Evolutionary conservation across 2,329 filamentous ascomycete genomes (phyloP), one percentile per base, ranked within the genome.

Genomic region (Fusarium tjaetaba): DNA sequence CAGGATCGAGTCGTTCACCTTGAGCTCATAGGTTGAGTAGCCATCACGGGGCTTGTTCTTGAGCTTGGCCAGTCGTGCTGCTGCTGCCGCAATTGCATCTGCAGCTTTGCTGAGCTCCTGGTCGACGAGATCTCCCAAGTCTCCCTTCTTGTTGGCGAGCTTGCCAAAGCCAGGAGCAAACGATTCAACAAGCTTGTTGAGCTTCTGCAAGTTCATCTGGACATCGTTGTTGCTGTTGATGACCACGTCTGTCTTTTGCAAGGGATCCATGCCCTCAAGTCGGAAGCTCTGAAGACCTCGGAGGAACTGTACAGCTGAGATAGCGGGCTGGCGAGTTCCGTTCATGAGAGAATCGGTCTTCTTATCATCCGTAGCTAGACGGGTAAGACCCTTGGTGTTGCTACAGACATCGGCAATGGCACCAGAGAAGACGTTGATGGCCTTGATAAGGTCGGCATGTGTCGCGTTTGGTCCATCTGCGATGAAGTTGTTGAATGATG

Each of bases 171-270:
- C 95, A 2, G 96, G 96, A 5, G 95, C 94, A 78, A 98, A 97
- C 1, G 92, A 89, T 81, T 99, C 96, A 3, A 96, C 95, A 56
- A 97, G 87, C 85, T 97, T 98, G 82, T 95, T 97, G 74, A 99
- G 88, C 80, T 93, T 94, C 85, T 98, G 96, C 59, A 99, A 87
- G 76, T 97, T 95, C 83, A 97, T 93, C 81, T 98, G 94, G 15
- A 98, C 95, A 74, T 99, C 96, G 73, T 97, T 94, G 83, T 97
- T 98, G 86, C 93, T 96, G 84, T 96, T 97, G 85, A 99, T 97
- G 62, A 99, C 96, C 39, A 98, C 94, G 72, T 98, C 96, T 6
- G 95, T 97, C 90, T 97, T 97, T 82, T 97, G 94, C 72, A 97
- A 88, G 20, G 94, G 90, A 75, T 97, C 95, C 82, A 98, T 90